Conservation (phyloP, 2,329 filamentous ascomycete species). For the Graphiopsis chlorocephala region DNA sequence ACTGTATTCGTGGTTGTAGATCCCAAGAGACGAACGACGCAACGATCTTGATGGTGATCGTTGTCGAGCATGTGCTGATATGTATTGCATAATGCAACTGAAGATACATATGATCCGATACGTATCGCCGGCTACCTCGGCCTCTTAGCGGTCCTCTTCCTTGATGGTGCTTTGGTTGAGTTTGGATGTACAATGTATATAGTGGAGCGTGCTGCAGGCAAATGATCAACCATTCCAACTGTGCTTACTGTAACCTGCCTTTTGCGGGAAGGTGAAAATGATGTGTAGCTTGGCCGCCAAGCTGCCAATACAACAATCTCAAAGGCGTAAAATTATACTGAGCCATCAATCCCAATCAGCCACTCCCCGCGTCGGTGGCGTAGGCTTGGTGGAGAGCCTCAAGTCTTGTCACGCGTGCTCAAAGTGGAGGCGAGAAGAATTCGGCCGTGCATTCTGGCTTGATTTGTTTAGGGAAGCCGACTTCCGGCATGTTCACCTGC, state of each 20-base stretch:
- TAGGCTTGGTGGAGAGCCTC: slow-evolving; percentile 1
- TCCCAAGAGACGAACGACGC: not conserved
- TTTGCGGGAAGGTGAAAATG: slow-evolving; percentile 1
- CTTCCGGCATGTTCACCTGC: not conserved
- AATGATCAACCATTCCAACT: not conserved
- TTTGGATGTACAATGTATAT: not conserved
- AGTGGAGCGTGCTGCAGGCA: not conserved
- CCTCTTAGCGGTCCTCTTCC: not conserved
- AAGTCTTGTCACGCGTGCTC: slow-evolving; percentile 13
- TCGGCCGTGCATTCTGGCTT: not conserved
- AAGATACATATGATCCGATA: not conserved
- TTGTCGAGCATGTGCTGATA: not conserved
- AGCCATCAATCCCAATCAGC: not conserved
- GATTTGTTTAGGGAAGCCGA: not conserved
- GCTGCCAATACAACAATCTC: slow-evolving; percentile 6
- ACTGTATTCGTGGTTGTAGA: not conserved
- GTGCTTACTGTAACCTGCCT: slow-evolving; percentile 4
- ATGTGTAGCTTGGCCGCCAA: slow-evolving; percentile 8
- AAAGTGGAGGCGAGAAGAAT: not conserved
- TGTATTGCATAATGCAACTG: not conserved
- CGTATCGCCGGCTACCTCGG: not conserved
- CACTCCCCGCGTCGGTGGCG: not conserved
- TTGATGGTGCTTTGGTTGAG: not conserved
- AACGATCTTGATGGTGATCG: not conserved
- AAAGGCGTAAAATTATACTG: not conserved